Evolutionary conservation across 768 basidiomycete species (phyloP), one percentile per base, ranked within the genome.

Genomic region (Exidia glandulosa): DNA sequence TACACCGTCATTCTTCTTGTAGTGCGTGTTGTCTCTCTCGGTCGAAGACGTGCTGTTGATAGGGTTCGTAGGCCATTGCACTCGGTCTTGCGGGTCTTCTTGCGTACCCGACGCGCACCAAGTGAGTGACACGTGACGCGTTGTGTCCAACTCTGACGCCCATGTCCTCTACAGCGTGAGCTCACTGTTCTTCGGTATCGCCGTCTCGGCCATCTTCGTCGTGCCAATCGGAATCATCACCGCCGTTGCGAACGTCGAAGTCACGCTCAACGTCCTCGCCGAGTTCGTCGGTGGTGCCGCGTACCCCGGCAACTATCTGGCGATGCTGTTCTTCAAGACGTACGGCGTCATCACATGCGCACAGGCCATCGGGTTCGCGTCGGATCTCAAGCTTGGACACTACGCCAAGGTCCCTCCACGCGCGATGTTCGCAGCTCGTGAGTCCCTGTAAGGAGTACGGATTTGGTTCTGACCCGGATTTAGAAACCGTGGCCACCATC

Each of bases 241-340:
- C 12, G 64, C 66, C 4, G 66, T 68, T 54, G 68, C 69, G 23
- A 66, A 67, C 59, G 58, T 67, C 59, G 61, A 67, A 56, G 61
- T 68, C 25, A 66, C 64, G 13, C 66, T 69, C 45, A 67, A 68
- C 63, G 56, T 63, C 56, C 68, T 71, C 31, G 71, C 72, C 45
- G 71, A 73, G 63, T 66, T 71, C 59, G 71, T 73, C 45, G 71
- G 70, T 50, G 71, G 70, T 56, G 33, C 66, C 31, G 62, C 63
- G 62, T 66, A 25, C 59, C 61, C 62, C 9, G 72, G 69, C 29
- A 72, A 72, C 59, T 68, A 70, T 5, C 55, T 69, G 45, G 63
- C 62, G n/a, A 69, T 68, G 67, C 47, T 50, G 14, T 56, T 60
- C 52, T 68, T 68, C 66, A 67, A 68, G 59, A 56, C 64, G 31